A percentile compares a stretch with the other conserved stretches of the same genome.
phyloP scores from a whole-genome alignment of 2,329 filamentous ascomycete species.

The Elsinoe arachidis region DNA sequence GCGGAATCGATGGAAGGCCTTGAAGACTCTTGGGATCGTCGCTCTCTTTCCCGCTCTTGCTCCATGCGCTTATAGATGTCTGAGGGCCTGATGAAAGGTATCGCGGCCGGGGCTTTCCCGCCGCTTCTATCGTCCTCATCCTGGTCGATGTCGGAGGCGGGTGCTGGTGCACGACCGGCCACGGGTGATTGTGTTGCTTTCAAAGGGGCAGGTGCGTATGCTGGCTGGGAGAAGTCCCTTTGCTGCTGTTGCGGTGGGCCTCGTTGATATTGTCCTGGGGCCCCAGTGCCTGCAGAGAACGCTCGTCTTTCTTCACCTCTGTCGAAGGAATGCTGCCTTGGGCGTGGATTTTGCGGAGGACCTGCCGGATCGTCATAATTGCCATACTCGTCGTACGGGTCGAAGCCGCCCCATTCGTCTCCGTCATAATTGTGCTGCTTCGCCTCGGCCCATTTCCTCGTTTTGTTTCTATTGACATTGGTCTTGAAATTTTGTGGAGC shows the following conservation, averaged over 20 bases:
- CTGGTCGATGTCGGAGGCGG: slow-evolving; percentile 20
- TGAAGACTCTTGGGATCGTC: slow-evolving; percentile 49
- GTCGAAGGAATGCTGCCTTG: slow-evolving; percentile 45
- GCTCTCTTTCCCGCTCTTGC: slow-evolving; percentile 53
- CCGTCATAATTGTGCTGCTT: slow-evolving; percentile 81
- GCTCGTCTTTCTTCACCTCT: slow-evolving; percentile 44
- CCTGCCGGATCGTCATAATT: slow-evolving; percentile 39
- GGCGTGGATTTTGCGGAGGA: slow-evolving; percentile 32
- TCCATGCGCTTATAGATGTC: slow-evolving; percentile 68
- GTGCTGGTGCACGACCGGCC: slow-evolving; percentile 34
- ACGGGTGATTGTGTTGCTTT: slow-evolving; percentile 18
- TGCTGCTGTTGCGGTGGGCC: slow-evolving; percentile 18
- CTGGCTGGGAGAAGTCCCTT: slow-evolving; percentile 46
- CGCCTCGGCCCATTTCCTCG: slow-evolving; percentile 90
- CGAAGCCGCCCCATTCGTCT: slow-evolving; percentile 76
- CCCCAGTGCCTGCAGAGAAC: slow-evolving; percentile 27
- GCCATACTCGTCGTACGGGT: slow-evolving; percentile 49
- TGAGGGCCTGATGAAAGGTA: slow-evolving; percentile 61
- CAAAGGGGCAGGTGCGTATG: slow-evolving; percentile 41
- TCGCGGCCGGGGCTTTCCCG: slow-evolving; percentile 25
- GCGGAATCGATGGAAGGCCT: slow-evolving; percentile 48
- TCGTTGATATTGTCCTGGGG: slow-evolving; percentile 6
- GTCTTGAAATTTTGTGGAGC: slow-evolving; percentile 60
- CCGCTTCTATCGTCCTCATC: neutral
- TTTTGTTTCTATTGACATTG: slow-evolving; percentile 82